These are phyloP conservation scores for Populus deltoides DNA, from an alignment of 345 rosid species.

Conservation along the genomic window DNA sequence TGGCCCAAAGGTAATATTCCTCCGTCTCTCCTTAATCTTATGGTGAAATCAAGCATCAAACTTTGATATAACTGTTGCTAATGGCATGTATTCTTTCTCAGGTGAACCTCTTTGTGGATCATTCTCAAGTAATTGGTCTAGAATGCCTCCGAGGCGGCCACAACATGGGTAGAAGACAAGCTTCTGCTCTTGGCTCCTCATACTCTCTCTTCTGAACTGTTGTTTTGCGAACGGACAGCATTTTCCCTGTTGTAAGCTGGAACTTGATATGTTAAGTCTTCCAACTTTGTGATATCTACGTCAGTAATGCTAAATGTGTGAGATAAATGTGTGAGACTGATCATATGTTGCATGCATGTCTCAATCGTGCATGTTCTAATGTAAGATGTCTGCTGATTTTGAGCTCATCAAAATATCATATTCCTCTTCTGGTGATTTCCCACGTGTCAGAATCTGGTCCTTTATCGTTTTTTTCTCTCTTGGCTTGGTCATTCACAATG, in stretches of 20 bases:
- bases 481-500: no score
- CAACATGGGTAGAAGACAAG: constrained; percentile 54
- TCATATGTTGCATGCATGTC: no score
- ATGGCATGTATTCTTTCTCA: constrained; percentile 29
- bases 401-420: no score
- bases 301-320: no score
- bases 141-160: constrained; percentile 83
- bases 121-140: constrained; percentile 79
- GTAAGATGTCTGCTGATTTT: no score
- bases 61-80: not conserved
- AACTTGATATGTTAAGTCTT: not conserved
- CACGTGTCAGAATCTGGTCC: no score
- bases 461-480: no score
- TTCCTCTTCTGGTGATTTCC: no score
- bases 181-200: constrained; percentile 52
- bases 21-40: not conserved
- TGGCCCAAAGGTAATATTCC: constrained; percentile 63
- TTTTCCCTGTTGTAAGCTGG: no score
- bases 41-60: not conserved
- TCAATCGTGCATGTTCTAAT: no score
- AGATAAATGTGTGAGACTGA: no score
- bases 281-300: no score
- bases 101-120: constrained; percentile 94
- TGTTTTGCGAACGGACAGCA: not conserved
- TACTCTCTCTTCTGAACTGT: constrained; percentile 37